These are phyloP conservation scores for Pythium graminicola DNA, from an alignment of 352 stramenopile genomes.

Conservation along the genomic window DNA sequence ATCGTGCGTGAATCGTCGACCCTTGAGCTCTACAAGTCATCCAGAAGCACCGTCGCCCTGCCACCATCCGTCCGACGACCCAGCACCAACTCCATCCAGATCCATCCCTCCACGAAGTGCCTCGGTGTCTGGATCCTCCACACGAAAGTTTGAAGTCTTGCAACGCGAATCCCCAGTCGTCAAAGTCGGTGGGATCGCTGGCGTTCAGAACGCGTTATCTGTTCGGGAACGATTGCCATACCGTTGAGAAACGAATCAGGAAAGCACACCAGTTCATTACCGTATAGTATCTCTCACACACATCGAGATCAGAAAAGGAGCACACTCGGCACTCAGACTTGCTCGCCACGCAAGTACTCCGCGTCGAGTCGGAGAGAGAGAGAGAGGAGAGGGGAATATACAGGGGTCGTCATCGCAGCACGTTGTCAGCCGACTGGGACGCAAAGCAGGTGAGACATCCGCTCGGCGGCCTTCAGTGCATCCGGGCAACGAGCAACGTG, in stretches of 20 bases:
- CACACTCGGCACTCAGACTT: slow-evolving; percentile 8
- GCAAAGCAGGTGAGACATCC: neutral
- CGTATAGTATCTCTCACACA: slow-evolving; percentile 12
- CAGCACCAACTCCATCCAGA: neutral
- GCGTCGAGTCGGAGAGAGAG: slow-evolving; percentile 9
- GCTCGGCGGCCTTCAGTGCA: neutral
- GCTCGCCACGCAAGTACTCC: slow-evolving; percentile 10
- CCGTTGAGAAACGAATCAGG: slow-evolving; percentile 24
- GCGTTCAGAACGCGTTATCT: slow-evolving; percentile 36
- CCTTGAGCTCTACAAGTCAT: no score
- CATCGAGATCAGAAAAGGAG: slow-evolving; percentile 1
- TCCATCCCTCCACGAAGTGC: neutral
- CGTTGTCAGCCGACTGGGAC: slow-evolving; percentile 4
- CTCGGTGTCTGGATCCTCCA: slow-evolving; percentile 5
- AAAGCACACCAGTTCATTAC: slow-evolving; percentile 19
- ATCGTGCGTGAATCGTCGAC: slow-evolving; percentile 12
- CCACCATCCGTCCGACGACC: neutral
- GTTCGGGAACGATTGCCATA: slow-evolving; percentile 47
- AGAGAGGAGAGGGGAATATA: slow-evolving; percentile 4
- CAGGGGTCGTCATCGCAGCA: neutral
- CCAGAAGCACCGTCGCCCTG: no score
- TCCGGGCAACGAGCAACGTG: neutral
- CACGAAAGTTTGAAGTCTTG: slow-evolving; percentile 45
- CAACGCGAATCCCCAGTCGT: slow-evolving; percentile 27
- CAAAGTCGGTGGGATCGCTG: slow-evolving; percentile 29